Evolutionary conservation across 306 rosid genomes (phyloP).

Genomic region (Nissolia schottii): DNA sequence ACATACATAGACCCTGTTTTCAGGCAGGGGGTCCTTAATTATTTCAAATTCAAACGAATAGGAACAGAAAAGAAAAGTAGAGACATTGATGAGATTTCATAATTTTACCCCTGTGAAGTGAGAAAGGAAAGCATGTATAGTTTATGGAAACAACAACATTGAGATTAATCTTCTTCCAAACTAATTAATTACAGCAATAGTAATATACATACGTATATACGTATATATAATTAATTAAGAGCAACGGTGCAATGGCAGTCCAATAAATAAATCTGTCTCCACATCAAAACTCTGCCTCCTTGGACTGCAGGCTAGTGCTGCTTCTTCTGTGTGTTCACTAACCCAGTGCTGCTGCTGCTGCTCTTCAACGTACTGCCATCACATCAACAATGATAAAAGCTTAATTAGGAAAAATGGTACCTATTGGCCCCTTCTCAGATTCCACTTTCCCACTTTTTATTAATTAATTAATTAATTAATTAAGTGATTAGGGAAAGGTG

Average conservation of each 20-base stretch:
- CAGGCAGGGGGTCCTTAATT: background rate
- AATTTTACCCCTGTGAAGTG: too few relatives aligned
- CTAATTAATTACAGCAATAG: background rate
- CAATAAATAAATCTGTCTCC: slow-evolving; percentile 49
- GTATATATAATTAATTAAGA: background rate
- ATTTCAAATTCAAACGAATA: background rate
- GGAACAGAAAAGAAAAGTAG: too few relatives aligned
- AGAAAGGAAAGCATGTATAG: too few relatives aligned
- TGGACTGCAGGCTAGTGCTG: background rate
- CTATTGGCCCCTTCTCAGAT: slow-evolving; percentile 20
- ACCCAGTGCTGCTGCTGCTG: slow-evolving; percentile 14
- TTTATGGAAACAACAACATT: background rate
- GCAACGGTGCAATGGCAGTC: slow-evolving; percentile 39
- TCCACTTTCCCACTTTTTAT: slow-evolving; percentile 17
- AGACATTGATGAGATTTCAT: too few relatives aligned
- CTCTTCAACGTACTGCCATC: slow-evolving; percentile 11
- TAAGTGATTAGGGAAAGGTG: background rate
- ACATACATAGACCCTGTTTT: background rate
- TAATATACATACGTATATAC: background rate
- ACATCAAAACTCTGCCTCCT: slow-evolving; percentile 22
- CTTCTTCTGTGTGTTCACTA: slow-evolving; percentile 14
- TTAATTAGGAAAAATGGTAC: background rate
- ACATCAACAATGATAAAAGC: background rate
- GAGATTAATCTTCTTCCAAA: background rate
- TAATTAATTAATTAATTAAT: background rate